These are phyloP conservation scores for Colletotrichum sp. DNA, from an alignment of 2,329 filamentous ascomycete species.

Conservation along the genomic window DNA sequence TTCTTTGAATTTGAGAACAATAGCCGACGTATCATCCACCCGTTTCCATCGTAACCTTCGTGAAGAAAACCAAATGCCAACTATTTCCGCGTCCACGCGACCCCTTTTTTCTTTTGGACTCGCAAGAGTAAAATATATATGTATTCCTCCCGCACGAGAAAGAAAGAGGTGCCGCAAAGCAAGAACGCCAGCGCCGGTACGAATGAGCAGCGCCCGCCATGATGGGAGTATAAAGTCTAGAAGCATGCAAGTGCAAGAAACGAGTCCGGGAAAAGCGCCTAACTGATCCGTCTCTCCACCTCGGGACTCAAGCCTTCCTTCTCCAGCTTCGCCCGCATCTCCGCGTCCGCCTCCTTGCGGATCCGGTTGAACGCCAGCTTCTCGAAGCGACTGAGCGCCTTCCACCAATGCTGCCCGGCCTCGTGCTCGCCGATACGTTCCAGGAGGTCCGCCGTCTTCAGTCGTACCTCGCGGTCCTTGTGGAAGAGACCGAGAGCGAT, in stretches of 20 bases:
- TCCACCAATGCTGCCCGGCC: conserved; percentile 94
- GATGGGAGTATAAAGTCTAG: background rate
- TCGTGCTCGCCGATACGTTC: conserved; percentile 86
- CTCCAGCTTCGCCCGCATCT: conserved; percentile 51
- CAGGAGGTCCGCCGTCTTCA: conserved; percentile 78
- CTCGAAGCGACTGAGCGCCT: conserved; percentile 82
- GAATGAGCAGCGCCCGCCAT: background rate
- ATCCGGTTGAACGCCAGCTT: conserved; percentile 85
- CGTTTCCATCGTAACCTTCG: conserved; percentile 15
- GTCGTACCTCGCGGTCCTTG: conserved; percentile 79
- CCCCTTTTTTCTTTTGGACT: background rate
- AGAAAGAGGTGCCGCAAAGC: background rate
- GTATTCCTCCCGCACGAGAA: background rate
- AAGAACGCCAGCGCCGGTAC: background rate
- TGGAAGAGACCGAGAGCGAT: conserved; percentile 91
- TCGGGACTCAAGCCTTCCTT: conserved; percentile 46
- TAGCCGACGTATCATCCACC: conserved; percentile 14
- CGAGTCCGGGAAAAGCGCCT: conserved; percentile 19
- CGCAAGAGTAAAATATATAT: background rate
- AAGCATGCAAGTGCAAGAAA: conserved; percentile 5
- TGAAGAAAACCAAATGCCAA: background rate
- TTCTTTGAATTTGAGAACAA: conserved; percentile 16
- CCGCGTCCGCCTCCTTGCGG: conserved; percentile 67
- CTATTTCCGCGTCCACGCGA: background rate
- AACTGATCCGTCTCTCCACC: conserved; percentile 56